Conservation (phyloP, 2,329 filamentous ascomycete species). For the Pseudocercospora musae region DNA sequence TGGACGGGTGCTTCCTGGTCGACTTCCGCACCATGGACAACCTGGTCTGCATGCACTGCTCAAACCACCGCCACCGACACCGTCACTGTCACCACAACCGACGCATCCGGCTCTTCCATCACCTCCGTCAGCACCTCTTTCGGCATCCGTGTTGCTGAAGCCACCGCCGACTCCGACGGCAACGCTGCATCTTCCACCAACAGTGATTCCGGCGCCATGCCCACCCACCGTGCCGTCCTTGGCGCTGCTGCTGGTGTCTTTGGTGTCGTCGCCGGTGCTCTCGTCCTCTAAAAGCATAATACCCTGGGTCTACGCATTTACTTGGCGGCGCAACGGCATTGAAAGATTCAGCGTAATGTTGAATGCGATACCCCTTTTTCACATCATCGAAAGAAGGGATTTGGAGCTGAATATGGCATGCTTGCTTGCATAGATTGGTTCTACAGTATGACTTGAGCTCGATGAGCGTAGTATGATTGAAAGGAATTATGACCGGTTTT, state of each 20-base stretch:
- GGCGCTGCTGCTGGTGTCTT: conserved; percentile 30
- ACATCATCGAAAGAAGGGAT: neutral
- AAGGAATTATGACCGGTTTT: neutral
- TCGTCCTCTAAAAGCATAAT: conserved; percentile 27
- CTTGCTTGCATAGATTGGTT: neutral
- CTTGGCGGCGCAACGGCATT: neutral
- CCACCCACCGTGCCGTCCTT: conserved; percentile 23
- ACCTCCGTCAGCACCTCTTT: conserved; percentile 29
- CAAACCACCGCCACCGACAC: conserved; percentile 33
- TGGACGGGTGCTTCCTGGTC: conserved; percentile 35
- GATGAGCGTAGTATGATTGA: neutral
- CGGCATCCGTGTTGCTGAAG: conserved; percentile 32
- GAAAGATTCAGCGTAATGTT: neutral
- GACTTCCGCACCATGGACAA: conserved; percentile 36
- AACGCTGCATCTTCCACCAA: conserved; percentile 11
- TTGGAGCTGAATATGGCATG: too few species aligned
- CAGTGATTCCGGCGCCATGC: conserved; percentile 24
- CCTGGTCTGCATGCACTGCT: conserved; percentile 35
- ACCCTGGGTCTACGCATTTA: neutral
- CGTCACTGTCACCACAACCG: conserved; percentile 30
- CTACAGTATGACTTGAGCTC: neutral
- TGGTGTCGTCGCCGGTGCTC: conserved; percentile 32
- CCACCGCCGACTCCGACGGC: conserved; percentile 10
- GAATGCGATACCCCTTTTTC: neutral
- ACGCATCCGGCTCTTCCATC: conserved; percentile 20